phyloP scores from a whole-genome alignment of 164 flowering plant genomes.

The Kingdonia uniflora region DNA sequence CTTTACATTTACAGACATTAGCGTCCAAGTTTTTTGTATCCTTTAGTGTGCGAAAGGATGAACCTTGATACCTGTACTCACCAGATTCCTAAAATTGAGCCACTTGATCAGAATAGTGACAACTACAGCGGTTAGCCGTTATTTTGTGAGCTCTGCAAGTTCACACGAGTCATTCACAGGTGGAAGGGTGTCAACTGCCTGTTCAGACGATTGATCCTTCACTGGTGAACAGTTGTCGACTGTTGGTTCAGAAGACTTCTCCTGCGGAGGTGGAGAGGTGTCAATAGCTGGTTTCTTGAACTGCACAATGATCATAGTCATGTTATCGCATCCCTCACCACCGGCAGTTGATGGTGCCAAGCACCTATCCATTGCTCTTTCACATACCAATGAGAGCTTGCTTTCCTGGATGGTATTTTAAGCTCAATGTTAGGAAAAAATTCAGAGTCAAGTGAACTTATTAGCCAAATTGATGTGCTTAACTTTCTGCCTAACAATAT shows the following conservation, averaged over 20 bases:
- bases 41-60: too few relatives aligned
- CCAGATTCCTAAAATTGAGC: too few relatives aligned
- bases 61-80: too few relatives aligned
- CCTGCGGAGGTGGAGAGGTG: conserved; percentile 16
- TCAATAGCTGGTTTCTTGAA: conserved; percentile 59
- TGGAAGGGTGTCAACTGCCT: too few relatives aligned
- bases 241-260: conserved; percentile 29
- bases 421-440: neutral
- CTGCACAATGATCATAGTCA: conserved; percentile 97
- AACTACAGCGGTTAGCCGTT: too few relatives aligned
- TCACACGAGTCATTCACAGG: conserved; percentile 7
- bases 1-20: conserved; percentile 13
- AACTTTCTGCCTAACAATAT: too few relatives aligned
- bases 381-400: conserved; percentile 80
- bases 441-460: neutral
- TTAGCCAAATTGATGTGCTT: too few relatives aligned
- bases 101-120: too few relatives aligned
- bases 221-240: too few relatives aligned
- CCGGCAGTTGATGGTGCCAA: conserved; percentile 87
- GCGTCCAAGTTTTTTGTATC: conserved; percentile 4
- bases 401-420: conserved; percentile 50
- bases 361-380: conserved; percentile 76
- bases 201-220: too few relatives aligned
- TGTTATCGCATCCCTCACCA: conserved; percentile 98
- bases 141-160: conserved; percentile 8